Conservation (phyloP, 140 eudicot genomes). For the Anethum foeniculum region DNA sequence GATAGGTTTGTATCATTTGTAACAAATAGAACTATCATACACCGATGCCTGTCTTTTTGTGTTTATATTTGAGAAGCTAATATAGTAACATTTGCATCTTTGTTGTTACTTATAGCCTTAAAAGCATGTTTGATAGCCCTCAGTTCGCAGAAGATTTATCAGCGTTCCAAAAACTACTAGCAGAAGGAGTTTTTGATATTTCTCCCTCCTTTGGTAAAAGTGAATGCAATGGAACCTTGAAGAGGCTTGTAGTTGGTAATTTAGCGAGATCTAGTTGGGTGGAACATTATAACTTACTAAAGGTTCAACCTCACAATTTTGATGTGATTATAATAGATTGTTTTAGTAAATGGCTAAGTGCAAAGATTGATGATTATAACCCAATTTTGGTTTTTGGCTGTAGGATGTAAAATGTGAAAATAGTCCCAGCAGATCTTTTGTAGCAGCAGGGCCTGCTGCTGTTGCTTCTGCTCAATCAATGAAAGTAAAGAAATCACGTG, state of each 20-base stretch:
- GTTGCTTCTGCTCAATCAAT: slow-evolving; percentile 39
- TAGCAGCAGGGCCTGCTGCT: slow-evolving; percentile 30
- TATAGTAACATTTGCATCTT: slow-evolving; percentile 1
- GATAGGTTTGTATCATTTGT: slow-evolving; percentile 42
- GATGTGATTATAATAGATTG: neutral
- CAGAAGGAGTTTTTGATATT: slow-evolving; percentile 76
- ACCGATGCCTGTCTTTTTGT: neutral
- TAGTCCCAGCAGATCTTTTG: slow-evolving; percentile 32
- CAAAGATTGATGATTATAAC: slow-evolving; percentile 10
- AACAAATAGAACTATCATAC: neutral
- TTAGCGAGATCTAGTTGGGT: slow-evolving; percentile 71
- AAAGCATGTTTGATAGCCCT: slow-evolving; percentile 66
- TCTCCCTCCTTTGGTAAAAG: slow-evolving; percentile 38
- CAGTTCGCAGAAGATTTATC: slow-evolving; percentile 65
- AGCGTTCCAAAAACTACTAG: slow-evolving; percentile 74
- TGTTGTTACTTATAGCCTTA: slow-evolving; percentile 41
- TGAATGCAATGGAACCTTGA: slow-evolving; percentile 54
- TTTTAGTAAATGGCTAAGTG: neutral
- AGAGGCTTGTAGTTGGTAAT: slow-evolving; percentile 55
- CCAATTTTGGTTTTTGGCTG: slow-evolving; percentile 9
- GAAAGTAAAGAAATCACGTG: slow-evolving; percentile 45
- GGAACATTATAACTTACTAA: slow-evolving; percentile 54
- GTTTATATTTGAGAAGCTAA: neutral
- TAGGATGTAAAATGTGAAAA: slow-evolving; percentile 45
- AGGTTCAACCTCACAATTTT: slow-evolving; percentile 37